phyloP scores from a whole-genome alignment of 371 early-diverging fungal genomes.

The Mucor indicus region DNA sequence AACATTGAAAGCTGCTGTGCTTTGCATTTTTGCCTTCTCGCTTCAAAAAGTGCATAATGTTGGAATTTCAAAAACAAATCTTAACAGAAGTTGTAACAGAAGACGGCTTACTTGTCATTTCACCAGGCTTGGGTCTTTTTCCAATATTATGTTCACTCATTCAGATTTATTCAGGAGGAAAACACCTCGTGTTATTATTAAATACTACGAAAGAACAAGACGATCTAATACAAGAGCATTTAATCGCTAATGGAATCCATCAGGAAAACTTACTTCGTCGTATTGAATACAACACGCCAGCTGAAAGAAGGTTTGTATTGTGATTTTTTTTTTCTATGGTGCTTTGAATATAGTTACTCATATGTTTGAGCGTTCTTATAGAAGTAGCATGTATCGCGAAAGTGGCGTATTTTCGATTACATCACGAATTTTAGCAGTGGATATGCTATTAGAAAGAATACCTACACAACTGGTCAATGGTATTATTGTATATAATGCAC shows the following conservation, averaged over 20 bases:
- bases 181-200: conserved; percentile 78
- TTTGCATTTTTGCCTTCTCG: no score
- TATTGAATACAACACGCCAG: conserved; percentile 65
- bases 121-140: conserved; percentile 80
- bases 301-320: conserved; percentile 49
- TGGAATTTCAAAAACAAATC: conserved; percentile 73
- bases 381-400: conserved; percentile 70
- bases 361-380: conserved; percentile 4
- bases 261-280: conserved; percentile 37
- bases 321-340: background rate
- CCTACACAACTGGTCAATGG: conserved; percentile 81
- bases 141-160: conserved; percentile 66
- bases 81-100: conserved; percentile 65
- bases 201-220: conserved; percentile 73
- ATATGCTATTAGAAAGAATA: conserved; percentile 81
- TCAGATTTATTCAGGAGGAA: conserved; percentile 68
- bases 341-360: no score
- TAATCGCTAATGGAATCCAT: conserved; percentile 43
- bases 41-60: conserved; percentile 9
- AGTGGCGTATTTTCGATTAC: conserved; percentile 92
- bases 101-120: conserved; percentile 82
- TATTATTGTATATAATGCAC: conserved; percentile 87
- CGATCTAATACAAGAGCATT: conserved; percentile 52
- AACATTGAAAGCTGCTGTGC: no score
- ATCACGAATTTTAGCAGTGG: conserved; percentile 91